Conservation (phyloP, 2,329 filamentous ascomycete genomes). For the Ceratocystis papillata region DNA sequence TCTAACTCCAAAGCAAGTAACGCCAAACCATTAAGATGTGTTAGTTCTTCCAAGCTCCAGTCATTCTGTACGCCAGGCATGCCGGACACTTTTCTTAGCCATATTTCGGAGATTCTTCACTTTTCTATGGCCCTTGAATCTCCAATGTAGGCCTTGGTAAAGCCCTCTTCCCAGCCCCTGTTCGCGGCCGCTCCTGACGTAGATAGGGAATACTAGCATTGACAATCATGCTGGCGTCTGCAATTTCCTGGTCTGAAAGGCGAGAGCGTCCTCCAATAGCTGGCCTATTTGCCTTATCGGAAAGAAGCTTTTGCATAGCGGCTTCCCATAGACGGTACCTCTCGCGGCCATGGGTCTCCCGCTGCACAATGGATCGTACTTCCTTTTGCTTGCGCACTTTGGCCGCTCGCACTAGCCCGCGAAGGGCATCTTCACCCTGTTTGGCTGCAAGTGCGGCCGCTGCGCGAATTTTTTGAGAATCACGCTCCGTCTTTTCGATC, state of each 20-base stretch:
- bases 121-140: conserved; percentile 18
- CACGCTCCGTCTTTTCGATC: conserved; percentile 34
- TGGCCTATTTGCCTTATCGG: conserved; percentile 27
- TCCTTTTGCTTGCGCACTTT: conserved; percentile 57
- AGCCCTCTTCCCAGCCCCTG: conserved; percentile 21
- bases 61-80: neutral
- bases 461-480: conserved; percentile 49
- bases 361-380: conserved; percentile 45
- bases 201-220: conserved; percentile 32
- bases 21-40: neutral
- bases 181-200: conserved; percentile 20
- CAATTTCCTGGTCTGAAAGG: conserved; percentile 37
- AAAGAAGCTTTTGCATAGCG: conserved; percentile 48
- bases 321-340: conserved; percentile 51
- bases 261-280: conserved; percentile 10
- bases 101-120: neutral
- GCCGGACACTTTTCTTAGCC: neutral
- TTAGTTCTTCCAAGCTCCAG: neutral
- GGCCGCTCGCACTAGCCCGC: conserved; percentile 48
- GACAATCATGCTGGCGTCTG: conserved; percentile 55
- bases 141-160: conserved; percentile 19
- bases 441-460: conserved; percentile 50
- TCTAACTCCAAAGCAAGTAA: conserved; percentile 9
- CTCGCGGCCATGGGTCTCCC: conserved; percentile 42
- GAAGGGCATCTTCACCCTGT: conserved; percentile 51